phyloP scores from a whole-genome alignment of 1,284 basidiomycete species.

The Ustilago trichophora region DNA sequence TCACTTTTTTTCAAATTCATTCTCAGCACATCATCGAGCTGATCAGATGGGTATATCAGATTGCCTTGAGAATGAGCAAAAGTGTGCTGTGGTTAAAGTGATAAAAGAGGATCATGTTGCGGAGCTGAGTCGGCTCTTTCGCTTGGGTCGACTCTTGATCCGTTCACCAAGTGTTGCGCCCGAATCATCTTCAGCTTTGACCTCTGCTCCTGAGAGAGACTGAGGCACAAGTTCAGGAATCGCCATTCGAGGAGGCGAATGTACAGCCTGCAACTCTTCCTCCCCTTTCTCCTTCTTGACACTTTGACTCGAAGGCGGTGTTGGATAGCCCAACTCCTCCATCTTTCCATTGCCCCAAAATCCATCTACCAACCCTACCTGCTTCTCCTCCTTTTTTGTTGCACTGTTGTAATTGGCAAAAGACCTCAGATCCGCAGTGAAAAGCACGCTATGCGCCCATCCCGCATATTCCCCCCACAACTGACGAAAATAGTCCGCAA shows the following conservation, averaged over 20 bases:
- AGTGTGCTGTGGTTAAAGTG: too few species aligned
- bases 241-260: slow-evolving; percentile 25
- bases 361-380: slow-evolving; percentile 1
- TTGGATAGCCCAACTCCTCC: slow-evolving; percentile 6
- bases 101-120: too few species aligned
- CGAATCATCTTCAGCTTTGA: background rate
- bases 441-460: slow-evolving; percentile 64
- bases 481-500: slow-evolving; percentile 57
- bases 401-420: slow-evolving; percentile 48
- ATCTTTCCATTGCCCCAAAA: slow-evolving; percentile 19
- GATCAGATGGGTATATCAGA: too few species aligned
- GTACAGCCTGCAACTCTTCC: slow-evolving; percentile 15
- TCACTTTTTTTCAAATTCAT: too few species aligned
- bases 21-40: too few species aligned
- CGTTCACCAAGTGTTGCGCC: slow-evolving; percentile 24
- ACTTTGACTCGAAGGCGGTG: slow-evolving; percentile 18
- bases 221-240: slow-evolving; percentile 25
- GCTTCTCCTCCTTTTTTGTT: slow-evolving; percentile 33
- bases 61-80: too few species aligned
- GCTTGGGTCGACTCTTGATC: slow-evolving; percentile 36
- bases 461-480: slow-evolving; percentile 65
- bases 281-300: slow-evolving; percentile 27
- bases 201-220: slow-evolving; percentile 8
- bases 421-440: slow-evolving; percentile 59
- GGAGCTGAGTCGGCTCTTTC: slow-evolving; percentile 20